These are phyloP conservation scores for Tylopilus plumbeoviolaceoides DNA, from an alignment of 768 basidiomycete genomes.

Conservation along the genomic window DNA sequence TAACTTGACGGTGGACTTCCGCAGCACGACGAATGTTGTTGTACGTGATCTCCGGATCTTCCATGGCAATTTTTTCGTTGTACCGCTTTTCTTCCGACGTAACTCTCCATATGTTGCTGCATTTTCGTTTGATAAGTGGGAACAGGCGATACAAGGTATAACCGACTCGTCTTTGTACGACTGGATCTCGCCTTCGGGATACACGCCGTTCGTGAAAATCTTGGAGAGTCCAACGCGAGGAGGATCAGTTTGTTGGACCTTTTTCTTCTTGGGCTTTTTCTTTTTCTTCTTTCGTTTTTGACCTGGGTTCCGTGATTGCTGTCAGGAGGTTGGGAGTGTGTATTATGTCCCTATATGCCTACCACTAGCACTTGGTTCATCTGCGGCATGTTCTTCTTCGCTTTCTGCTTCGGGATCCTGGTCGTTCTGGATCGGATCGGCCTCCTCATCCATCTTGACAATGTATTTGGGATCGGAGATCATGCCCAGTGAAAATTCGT, in stretches of 20 bases:
- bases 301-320: constrained; percentile 27
- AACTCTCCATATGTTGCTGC: constrained; percentile 83
- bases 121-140: not conserved
- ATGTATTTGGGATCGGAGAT: constrained; percentile 16
- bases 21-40: constrained; percentile 85
- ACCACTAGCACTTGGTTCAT: constrained; percentile 26
- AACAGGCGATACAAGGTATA: not conserved
- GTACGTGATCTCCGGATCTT: constrained; percentile 84
- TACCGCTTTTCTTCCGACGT: constrained; percentile 90
- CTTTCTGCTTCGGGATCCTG: constrained; percentile 29
- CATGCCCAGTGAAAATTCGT: no score
- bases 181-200: constrained; percentile 88
- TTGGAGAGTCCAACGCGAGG: constrained; percentile 87
- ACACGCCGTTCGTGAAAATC: constrained; percentile 81
- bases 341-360: no score
- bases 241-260: constrained; percentile 80
- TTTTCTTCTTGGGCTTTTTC: constrained; percentile 89
- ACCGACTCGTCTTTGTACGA: constrained; percentile 91
- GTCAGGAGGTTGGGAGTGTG: not conserved
- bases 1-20: constrained; percentile 95
- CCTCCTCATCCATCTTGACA: constrained; percentile 14
- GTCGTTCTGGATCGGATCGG: constrained; percentile 11
- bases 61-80: constrained; percentile 69
- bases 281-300: constrained; percentile 92
- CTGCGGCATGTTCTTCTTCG: constrained; percentile 31